Base-by-base conservation (phyloP, 495 filamentous ascomycete genomes). In the Diplogelasinospora grovesii region DNA sequence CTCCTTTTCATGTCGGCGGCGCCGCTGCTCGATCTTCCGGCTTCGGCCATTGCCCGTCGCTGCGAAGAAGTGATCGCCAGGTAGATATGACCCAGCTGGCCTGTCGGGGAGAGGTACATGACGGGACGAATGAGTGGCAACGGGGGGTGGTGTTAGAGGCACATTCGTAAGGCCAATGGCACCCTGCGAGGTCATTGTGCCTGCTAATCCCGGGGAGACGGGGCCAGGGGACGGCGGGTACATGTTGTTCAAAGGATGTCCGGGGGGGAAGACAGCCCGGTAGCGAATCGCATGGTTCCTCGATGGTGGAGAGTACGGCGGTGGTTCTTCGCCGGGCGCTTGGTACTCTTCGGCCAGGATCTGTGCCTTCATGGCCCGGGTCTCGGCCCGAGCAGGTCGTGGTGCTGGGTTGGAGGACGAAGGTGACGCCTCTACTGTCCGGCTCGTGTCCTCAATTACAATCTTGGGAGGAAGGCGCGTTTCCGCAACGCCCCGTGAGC, bases 1-100 rank as follows among this genome's bases (percentile, higher is more conserved):
- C 55, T 84, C 77, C 43, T 78, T 78, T 53, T 83, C 82, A 34
- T 74, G 69, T 21, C 77, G 69, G 22, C 67, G 66, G 34, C 71
- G 59, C 43, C 80, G 71, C 14, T 65, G 65, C 46, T 78, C 53
- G 47, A 61, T 54, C 46, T 64, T 59, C 16, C 63, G 55, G 20
- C 47, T 48, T 19, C 35, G 39, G 8, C 45, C 54, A 9, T 32
- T 43, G 8, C 67, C 64, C 14, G 41, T 39, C 2, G 53, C 55
- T 24, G 52, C 41, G n/a, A 48, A 46, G 23, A 63, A 62, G 30
- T 69, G 61, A 21, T 61, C 54, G 2, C 55, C 57, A 1, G 67
- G 49, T 5, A 57, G 36, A 21, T 55, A 68, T 2, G 68, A 53
- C 11, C 64, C 63, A 4, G 53, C 46, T 1, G 65, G 50, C 13